Percentiles rank a stretch among this genome's conserved stretches.
These are phyloP conservation scores for Scedosporium apiospermum DNA, from an alignment of 2,329 filamentous ascomycete genomes.

Conservation along the genomic window DNA sequence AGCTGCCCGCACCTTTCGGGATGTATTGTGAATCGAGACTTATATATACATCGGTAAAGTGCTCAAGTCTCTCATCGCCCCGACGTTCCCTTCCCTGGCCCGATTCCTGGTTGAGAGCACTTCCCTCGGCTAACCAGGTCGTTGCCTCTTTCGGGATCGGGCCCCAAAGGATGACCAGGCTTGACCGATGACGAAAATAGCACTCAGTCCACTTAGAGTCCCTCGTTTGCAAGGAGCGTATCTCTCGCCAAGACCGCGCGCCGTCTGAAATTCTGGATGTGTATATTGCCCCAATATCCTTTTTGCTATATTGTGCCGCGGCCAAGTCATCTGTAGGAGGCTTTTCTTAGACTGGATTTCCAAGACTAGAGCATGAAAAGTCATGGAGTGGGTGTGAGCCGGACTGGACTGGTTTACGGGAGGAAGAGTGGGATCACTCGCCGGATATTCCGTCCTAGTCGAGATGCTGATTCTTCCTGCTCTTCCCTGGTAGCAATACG, in stretches of 20 bases:
- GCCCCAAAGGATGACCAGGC: neutral
- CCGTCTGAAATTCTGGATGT: neutral
- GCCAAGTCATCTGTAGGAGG: neutral
- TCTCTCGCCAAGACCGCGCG: neutral
- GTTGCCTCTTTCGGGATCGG: neutral
- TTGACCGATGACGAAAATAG: slow-evolving; percentile 1
- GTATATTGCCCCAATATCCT: slow-evolving; percentile 3
- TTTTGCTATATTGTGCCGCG: neutral
- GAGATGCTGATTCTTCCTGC: neutral
- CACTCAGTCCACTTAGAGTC: neutral
- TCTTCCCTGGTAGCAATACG: neutral
- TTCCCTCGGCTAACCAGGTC: neutral
- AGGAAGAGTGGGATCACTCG: neutral
- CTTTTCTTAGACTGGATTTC: neutral
- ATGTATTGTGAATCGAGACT: neutral
- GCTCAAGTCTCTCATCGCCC: neutral
- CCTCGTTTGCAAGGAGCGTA: neutral
- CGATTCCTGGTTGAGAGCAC: neutral
- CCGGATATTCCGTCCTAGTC: neutral
- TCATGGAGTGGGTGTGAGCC: neutral
- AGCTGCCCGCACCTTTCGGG: neutral
- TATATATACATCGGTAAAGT: neutral
- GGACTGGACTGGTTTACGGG: neutral
- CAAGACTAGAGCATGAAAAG: neutral
- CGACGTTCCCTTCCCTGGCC: neutral